Percentiles rank a stretch among this genome's conserved stretches.
phyloP scores from a whole-genome alignment of 169 alveolate species.

The Plasmodium inui region DNA sequence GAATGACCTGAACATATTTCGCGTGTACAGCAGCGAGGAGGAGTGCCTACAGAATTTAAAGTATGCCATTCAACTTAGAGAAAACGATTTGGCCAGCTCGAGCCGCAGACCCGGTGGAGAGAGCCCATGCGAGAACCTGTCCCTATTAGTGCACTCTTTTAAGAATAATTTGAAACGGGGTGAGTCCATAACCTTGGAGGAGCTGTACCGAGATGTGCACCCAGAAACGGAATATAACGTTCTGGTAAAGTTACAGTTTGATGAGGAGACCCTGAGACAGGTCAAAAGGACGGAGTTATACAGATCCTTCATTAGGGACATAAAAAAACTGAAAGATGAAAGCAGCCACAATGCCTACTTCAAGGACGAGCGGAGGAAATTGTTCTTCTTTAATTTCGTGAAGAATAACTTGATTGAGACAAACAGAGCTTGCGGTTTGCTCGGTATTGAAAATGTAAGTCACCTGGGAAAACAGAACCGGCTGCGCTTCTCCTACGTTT shows the following conservation, averaged over 20 bases:
- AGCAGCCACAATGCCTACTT: constrained; percentile 11
- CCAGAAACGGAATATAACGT: constrained; percentile 6
- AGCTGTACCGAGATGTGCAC: constrained; percentile 46
- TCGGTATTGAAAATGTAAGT: constrained; percentile 32
- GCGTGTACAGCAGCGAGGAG: constrained; percentile 34
- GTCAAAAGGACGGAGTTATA: constrained; percentile 18
- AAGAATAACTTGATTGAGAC: constrained; percentile 36
- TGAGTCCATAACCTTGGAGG: constrained; percentile 3
- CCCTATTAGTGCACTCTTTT: neutral
- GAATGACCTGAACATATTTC: constrained; percentile 41
- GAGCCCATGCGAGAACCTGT: neutral
- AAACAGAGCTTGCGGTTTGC: constrained; percentile 31
- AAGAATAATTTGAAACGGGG: constrained; percentile 12
- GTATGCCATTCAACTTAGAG: constrained; percentile 28
- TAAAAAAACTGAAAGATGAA: constrained; percentile 41
- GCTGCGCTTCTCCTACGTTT: neutral
- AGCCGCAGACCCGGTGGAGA: neutral
- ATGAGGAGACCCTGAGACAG: neutral
- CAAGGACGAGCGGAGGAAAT: constrained; percentile 26
- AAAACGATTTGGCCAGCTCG: neutral
- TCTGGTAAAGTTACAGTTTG: constrained; percentile 11
- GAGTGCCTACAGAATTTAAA: constrained; percentile 49
- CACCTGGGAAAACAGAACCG: neutral
- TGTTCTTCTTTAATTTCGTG: constrained; percentile 58
- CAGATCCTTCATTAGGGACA: constrained; percentile 35